Percentiles rank a stretch among this genome's conserved stretches.
Conservation (phyloP, 495 filamentous ascomycete genomes). For the Talaromyces adpressus region DNA sequence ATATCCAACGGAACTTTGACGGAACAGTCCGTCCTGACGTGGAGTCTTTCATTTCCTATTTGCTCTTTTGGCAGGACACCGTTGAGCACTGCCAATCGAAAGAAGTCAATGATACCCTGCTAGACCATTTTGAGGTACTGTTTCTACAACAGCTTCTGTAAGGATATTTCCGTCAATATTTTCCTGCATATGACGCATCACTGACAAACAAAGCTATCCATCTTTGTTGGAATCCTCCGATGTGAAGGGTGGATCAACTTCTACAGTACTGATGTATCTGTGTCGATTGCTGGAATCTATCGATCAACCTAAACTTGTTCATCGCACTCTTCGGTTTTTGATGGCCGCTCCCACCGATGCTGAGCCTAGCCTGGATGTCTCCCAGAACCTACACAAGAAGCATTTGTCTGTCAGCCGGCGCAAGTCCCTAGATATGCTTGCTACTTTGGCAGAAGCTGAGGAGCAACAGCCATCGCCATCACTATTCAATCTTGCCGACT, state of each 20-base stretch:
- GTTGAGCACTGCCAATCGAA: constrained; percentile 87
- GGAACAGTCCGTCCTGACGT: constrained; percentile 67
- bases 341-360: constrained; percentile 59
- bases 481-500: constrained; percentile 86
- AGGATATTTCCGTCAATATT: constrained; percentile 20
- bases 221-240: constrained; percentile 95
- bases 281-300: constrained; percentile 83
- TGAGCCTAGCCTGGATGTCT: constrained; percentile 24
- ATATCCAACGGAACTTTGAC: constrained; percentile 29
- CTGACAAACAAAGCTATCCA: constrained; percentile 50
- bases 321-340: constrained; percentile 88
- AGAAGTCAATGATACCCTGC: constrained; percentile 83
- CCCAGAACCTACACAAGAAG: constrained; percentile 28
- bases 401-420: constrained; percentile 61
- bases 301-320: constrained; percentile 85
- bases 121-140: constrained; percentile 96
- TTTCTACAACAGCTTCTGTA: constrained; percentile 94
- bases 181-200: not conserved
- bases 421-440: constrained; percentile 83
- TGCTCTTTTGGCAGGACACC: constrained; percentile 97
- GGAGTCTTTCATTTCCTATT: constrained; percentile 88
- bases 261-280: constrained; percentile 91
- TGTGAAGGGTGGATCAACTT: constrained; percentile 90
- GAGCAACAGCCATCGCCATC: constrained; percentile 69
- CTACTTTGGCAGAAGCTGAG: constrained; percentile 56